Base-by-base conservation (phyloP, 2,329 filamentous ascomycete genomes). In the Erysiphe neolycopersici region DNA sequence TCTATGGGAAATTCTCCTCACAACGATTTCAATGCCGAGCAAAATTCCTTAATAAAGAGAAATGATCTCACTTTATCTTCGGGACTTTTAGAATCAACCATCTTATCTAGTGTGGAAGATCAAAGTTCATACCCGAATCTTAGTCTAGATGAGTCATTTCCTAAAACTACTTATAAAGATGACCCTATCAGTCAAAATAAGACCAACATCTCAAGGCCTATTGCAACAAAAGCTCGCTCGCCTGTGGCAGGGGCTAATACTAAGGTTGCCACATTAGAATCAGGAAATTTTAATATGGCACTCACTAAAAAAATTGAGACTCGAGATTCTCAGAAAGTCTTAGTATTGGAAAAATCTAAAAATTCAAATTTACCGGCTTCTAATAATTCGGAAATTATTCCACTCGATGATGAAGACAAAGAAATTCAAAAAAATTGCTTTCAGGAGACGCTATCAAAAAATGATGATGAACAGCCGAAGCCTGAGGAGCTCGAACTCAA, bases 171-270 rank as follows among this genome's bases (percentile, higher is more conserved):
- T 18, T 14, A 16, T 13, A 13, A 9, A 18, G 14, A 16, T 3
- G 12, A 16, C 18, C 17, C 37, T 18, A 38, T 18, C 5, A 33
- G n/a, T n/a, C 32, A 14, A n/a, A 33, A 33, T 29, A 42, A 36
- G 29, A 18, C 10, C 33, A 35, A 16, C 16, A 19, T 19, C 12
- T 14, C 29, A 18, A 42, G 22, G 22, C 13, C 13, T 14, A 18
- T 29, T 14, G n/a, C 13, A 29, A 17, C 16, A 19, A 42, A 35
- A 31, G 16, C 41, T 19, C 30, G 31, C 17, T 42, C 41, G 17
- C 41, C 41, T 14, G 41, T 42, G 14, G 41, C 41, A 18, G 41
- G 41, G 33, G 41, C 41, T 12, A 42, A 35, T 35, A 42, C 41
- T 17, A 42, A 42, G 22, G 41, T 42, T 22, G n/a, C 41, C 2